A percentile compares a stretch with the other conserved stretches of the same genome.
Conservation (phyloP, 768 basidiomycete species). For the Porpolomopsis calyptriformis region DNA sequence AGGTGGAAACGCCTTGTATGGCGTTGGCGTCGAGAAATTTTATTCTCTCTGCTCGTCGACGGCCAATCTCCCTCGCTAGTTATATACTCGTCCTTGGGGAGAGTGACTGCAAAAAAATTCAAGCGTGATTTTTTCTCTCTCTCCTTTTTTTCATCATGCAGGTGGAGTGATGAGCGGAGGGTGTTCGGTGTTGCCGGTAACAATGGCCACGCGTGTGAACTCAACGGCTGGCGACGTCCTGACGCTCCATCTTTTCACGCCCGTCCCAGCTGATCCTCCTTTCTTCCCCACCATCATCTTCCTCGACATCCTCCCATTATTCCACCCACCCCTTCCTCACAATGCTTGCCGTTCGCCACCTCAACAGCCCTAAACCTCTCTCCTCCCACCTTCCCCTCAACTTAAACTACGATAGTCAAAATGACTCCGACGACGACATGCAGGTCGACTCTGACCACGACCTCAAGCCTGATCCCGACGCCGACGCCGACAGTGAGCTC, state of each 20-base stretch:
- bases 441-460: slow-evolving; percentile 56
- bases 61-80: too few species aligned
- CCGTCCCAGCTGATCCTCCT: slow-evolving; percentile 3
- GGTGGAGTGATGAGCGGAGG: slow-evolving; percentile 7
- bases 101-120: background rate
- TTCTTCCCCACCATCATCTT: background rate
- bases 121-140: background rate
- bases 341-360: slow-evolving; percentile 19
- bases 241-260: slow-evolving; percentile 6
- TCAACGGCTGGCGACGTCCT: slow-evolving; percentile 5
- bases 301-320: slow-evolving; percentile 19
- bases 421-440: slow-evolving; percentile 49
- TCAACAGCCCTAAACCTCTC: background rate
- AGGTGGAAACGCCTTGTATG: too few species aligned
- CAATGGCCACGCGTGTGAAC: slow-evolving; percentile 9
- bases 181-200: slow-evolving; percentile 8
- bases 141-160: too few species aligned
- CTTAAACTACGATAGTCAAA: slow-evolving; percentile 48
- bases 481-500: slow-evolving; percentile 54
- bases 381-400: slow-evolving; percentile 32
- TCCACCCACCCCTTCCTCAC: slow-evolving; percentile 17
- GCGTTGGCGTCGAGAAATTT: too few species aligned
- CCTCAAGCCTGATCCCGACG: slow-evolving; percentile 39
- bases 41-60: too few species aligned
- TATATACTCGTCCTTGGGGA: too few species aligned